phyloP scores from a whole-genome alignment of 495 filamentous ascomycete genomes.

The Filosporella fistucella region DNA sequence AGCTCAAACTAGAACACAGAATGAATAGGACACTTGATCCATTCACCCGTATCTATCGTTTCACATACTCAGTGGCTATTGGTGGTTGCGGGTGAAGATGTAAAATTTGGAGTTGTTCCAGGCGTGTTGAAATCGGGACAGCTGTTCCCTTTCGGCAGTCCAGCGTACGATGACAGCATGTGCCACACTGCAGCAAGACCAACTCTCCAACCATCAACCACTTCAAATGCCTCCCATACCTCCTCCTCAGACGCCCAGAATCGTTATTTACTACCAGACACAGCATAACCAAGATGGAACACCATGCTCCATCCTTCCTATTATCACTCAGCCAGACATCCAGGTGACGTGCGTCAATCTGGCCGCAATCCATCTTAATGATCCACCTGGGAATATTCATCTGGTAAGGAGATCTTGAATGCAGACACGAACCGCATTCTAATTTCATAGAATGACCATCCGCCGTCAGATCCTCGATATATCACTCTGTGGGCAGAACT shows the following conservation, averaged over 20 bases:
- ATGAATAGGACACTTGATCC: no score
- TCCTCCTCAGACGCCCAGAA: slow-evolving; percentile 33
- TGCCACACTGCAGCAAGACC: no score
- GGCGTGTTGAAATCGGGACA: no score
- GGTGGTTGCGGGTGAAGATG: no score
- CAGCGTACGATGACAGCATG: no score
- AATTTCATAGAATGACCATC: slow-evolving; percentile 57
- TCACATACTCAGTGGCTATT: no score
- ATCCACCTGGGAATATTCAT: slow-evolving; percentile 50
- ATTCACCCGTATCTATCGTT: no score
- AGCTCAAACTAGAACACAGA: no score
- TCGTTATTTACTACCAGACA: slow-evolving; percentile 74
- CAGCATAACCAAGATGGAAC: slow-evolving; percentile 52
- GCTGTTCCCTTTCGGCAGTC: no score
- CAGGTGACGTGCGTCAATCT: slow-evolving; percentile 68
- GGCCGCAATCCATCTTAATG: slow-evolving; percentile 77
- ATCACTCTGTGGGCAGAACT: slow-evolving; percentile 66
- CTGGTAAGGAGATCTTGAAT: slow-evolving; percentile 25
- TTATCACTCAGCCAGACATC: slow-evolving; percentile 50
- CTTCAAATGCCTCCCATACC: slow-evolving; percentile 28
- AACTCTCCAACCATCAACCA: no score
- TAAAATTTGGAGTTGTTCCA: no score
- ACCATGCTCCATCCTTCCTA: slow-evolving; percentile 65
- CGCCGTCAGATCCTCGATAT: slow-evolving; percentile 51
- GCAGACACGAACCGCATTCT: background rate